These are phyloP conservation scores for Euphrasia confusa DNA, from an alignment of 257 asterid species.

Conservation along the genomic window DNA sequence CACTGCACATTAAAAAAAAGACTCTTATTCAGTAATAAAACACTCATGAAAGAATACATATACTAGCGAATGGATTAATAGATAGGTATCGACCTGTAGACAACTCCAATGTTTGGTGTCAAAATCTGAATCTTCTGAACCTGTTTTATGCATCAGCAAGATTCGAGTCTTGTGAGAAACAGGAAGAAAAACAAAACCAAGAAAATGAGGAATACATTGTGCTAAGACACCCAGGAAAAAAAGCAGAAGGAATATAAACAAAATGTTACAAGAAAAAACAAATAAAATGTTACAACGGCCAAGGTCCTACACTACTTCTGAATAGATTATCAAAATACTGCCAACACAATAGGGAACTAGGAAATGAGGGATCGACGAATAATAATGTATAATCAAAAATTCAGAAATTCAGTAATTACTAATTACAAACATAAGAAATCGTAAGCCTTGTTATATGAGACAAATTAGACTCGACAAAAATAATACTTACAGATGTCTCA, in stretches of 20 bases:
- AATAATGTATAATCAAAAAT: neutral
- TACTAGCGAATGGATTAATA: neutral
- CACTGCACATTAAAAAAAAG: conserved; percentile 47
- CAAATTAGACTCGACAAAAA: too few species aligned
- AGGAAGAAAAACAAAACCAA: neutral
- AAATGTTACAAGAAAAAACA: neutral
- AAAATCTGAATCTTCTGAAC: conserved; percentile 90
- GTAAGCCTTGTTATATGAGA: too few species aligned
- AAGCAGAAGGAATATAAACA: neutral
- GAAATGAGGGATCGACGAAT: neutral
- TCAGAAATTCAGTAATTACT: neutral
- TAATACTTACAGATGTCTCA: too few species aligned
- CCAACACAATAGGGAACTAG: neutral
- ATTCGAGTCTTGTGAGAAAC: neutral
- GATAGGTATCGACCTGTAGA: conserved; percentile 62
- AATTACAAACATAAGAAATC: too few species aligned
- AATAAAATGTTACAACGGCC: neutral
- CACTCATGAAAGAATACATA: neutral
- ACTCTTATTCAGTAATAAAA: neutral
- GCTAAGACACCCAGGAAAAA: neutral
- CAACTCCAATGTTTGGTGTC: conserved; percentile 96
- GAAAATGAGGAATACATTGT: neutral
- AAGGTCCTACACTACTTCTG: neutral
- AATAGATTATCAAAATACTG: neutral
- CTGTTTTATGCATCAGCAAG: conserved; percentile 34